Percentiles rank a stretch among this genome's conserved stretches.
Evolutionary conservation across 108 stramenopile species (phyloP).

Genomic region (Nitzschia putrida): DNA sequence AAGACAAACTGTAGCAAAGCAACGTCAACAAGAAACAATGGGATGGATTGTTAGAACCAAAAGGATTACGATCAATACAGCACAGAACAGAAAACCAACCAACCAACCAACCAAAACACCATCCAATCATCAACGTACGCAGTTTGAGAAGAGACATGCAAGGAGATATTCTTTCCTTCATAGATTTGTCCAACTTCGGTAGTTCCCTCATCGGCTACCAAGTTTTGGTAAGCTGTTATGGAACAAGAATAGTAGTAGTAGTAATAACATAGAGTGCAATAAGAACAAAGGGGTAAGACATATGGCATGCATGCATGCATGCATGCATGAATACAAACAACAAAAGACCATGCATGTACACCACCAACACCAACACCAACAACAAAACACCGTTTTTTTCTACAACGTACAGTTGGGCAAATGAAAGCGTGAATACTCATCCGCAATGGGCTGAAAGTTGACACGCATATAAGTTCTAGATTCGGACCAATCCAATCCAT

Average conservation of each 20-base stretch:
- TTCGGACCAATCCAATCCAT: slow-evolving; percentile 25
- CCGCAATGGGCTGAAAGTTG: slow-evolving; percentile 43
- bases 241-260: slow-evolving; percentile 6
- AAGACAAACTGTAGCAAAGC: slow-evolving; percentile 30
- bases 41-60: not conserved
- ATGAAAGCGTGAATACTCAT: slow-evolving; percentile 54
- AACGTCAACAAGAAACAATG: not conserved
- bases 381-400: not conserved
- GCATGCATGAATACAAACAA: slow-evolving; percentile 4
- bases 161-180: slow-evolving; percentile 33
- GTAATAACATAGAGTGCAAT: not conserved
- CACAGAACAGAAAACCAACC: no score
- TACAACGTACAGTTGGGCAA: slow-evolving; percentile 44
- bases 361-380: not conserved
- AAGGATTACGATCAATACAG: not conserved
- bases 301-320: not conserved
- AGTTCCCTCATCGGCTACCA: not conserved
- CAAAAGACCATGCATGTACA: not conserved
- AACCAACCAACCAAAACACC: no score
- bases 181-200: slow-evolving; percentile 5
- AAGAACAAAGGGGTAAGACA: not conserved
- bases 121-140: slow-evolving; percentile 27
- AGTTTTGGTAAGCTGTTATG: slow-evolving; percentile 14
- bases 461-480: slow-evolving; percentile 34
- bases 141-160: slow-evolving; percentile 40